Percentiles rank a stretch among this genome's conserved stretches.
phyloP scores from a whole-genome alignment of 2,329 filamentous ascomycete species.

The Teratosphaeriaceae sp. region DNA sequence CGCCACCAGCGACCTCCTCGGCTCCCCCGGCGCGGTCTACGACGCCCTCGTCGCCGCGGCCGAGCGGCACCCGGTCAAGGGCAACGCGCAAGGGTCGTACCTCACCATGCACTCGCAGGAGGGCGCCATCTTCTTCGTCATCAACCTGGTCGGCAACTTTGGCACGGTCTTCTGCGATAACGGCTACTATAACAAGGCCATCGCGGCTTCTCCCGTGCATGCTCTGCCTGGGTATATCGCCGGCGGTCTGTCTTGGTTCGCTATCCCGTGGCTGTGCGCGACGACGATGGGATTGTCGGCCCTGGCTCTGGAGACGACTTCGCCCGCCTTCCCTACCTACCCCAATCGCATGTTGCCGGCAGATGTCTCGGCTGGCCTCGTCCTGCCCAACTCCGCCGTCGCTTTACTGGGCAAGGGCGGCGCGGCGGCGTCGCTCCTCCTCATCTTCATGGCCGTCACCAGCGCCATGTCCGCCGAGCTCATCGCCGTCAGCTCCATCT shows the following conservation, averaged over 20 bases:
- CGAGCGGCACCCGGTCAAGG: slow-evolving; percentile 63
- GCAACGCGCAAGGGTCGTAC: slow-evolving; percentile 76
- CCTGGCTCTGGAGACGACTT: slow-evolving; percentile 70
- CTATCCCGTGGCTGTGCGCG: slow-evolving; percentile 82
- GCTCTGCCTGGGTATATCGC: slow-evolving; percentile 85
- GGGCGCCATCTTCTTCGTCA: slow-evolving; percentile 77
- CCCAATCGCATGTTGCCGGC: slow-evolving; percentile 63
- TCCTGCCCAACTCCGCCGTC: slow-evolving; percentile 78
- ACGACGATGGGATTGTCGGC: slow-evolving; percentile 83
- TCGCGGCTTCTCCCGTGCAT: slow-evolving; percentile 74
- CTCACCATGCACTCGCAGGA: slow-evolving; percentile 78
- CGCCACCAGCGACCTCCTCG: slow-evolving; percentile 63
- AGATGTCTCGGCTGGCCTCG: slow-evolving; percentile 76
- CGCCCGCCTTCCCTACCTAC: slow-evolving; percentile 64
- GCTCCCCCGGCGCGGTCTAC: slow-evolving; percentile 70
- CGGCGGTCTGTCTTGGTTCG: slow-evolving; percentile 84
- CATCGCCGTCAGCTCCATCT: slow-evolving; percentile 81
- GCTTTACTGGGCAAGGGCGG: slow-evolving; percentile 76
- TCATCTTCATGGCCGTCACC: slow-evolving; percentile 88
- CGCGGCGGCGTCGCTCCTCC: slow-evolving; percentile 68
- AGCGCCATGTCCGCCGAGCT: slow-evolving; percentile 76
- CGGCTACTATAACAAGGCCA: slow-evolving; percentile 68
- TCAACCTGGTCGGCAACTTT: slow-evolving; percentile 86
- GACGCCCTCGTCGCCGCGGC: slow-evolving; percentile 68
- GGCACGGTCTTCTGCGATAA: slow-evolving; percentile 82